Percentiles rank a stretch among this genome's conserved stretches.
Conservation (phyloP, 2,329 filamentous ascomycete species). For the Aureobasidium sp. region DNA sequence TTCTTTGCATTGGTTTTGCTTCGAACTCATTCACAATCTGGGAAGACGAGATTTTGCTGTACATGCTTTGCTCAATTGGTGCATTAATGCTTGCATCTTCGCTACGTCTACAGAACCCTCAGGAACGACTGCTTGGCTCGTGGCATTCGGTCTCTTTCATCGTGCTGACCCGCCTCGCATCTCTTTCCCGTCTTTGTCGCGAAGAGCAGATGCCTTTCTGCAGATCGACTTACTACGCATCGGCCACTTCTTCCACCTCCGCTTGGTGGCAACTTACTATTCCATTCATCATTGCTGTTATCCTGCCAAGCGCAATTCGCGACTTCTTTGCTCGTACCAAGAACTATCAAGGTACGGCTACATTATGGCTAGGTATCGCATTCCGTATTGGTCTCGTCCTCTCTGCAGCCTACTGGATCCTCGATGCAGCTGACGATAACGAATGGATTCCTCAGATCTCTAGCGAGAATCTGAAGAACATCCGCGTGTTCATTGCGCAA, state of each 20-base stretch:
- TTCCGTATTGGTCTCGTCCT: slow-evolving; percentile 71
- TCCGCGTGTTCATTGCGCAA: slow-evolving; percentile 73
- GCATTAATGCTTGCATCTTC: slow-evolving; percentile 67
- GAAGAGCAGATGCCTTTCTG: slow-evolving; percentile 99
- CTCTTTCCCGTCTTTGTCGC: slow-evolving; percentile 84
- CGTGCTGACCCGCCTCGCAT: slow-evolving; percentile 69
- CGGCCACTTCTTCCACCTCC: slow-evolving; percentile 83
- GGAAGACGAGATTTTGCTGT: slow-evolving; percentile 91
- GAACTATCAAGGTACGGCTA: slow-evolving; percentile 81
- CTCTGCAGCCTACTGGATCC: slow-evolving; percentile 74
- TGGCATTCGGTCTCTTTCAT: slow-evolving; percentile 84
- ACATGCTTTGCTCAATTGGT: slow-evolving; percentile 85
- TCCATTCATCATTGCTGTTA: slow-evolving; percentile 64
- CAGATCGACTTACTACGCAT: slow-evolving; percentile 91
- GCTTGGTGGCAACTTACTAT: slow-evolving; percentile 82
- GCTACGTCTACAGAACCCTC: slow-evolving; percentile 59
- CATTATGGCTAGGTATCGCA: slow-evolving; percentile 73
- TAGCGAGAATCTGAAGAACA: slow-evolving; percentile 59
- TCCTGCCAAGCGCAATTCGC: slow-evolving; percentile 68
- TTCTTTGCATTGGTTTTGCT: slow-evolving; percentile 87
- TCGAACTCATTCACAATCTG: slow-evolving; percentile 98
- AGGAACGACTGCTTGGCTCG: slow-evolving; percentile 67
- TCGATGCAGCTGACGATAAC: slow-evolving; percentile 82
- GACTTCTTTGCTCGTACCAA: slow-evolving; percentile 74
- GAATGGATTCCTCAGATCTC: slow-evolving; percentile 64